Evolutionary conservation across 129 eudicot species (phyloP).

Genomic region (Rutidosis leptorrhynchoides): DNA sequence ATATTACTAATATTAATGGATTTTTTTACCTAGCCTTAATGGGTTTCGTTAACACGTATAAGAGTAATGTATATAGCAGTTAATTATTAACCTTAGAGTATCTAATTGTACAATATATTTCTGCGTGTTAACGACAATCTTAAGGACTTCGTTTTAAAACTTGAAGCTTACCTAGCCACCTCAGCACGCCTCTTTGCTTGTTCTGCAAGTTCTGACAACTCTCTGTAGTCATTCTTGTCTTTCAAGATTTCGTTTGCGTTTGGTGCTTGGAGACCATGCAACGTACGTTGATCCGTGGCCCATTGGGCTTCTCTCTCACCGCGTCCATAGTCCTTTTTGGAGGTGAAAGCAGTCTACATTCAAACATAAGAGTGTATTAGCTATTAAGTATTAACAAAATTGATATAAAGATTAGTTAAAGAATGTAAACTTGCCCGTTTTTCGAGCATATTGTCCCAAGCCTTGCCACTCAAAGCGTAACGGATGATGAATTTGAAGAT

Average conservation of each 20-base stretch:
- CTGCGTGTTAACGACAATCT: no score
- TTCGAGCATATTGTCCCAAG: constrained; percentile 65
- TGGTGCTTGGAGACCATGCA: constrained; percentile 48
- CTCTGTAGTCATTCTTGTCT: constrained; percentile 32
- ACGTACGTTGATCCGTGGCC: constrained; percentile 46
- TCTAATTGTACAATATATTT: no score
- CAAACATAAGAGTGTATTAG: background rate
- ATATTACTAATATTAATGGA: no score
- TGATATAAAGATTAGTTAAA: background rate
- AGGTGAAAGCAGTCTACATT: constrained; percentile 44
- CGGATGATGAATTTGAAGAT: constrained; percentile 63
- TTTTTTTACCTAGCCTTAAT: no score
- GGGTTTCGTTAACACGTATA: no score
- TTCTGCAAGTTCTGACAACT: constrained; percentile 43
- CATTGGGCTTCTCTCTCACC: constrained; percentile 54
- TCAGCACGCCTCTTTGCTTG: constrained; percentile 50
- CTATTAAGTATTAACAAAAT: background rate
- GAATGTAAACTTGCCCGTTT: constrained; percentile 43
- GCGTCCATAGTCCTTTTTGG: constrained; percentile 46
- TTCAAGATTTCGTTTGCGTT: constrained; percentile 28
- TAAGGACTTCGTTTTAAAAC: no score
- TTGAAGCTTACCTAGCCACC: constrained; percentile 43
- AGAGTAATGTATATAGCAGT: no score
- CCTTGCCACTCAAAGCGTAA: constrained; percentile 66
- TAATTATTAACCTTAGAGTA: no score